Evolutionary conservation across 768 basidiomycete species (phyloP).

Genomic region (Agrocybe pediades): DNA sequence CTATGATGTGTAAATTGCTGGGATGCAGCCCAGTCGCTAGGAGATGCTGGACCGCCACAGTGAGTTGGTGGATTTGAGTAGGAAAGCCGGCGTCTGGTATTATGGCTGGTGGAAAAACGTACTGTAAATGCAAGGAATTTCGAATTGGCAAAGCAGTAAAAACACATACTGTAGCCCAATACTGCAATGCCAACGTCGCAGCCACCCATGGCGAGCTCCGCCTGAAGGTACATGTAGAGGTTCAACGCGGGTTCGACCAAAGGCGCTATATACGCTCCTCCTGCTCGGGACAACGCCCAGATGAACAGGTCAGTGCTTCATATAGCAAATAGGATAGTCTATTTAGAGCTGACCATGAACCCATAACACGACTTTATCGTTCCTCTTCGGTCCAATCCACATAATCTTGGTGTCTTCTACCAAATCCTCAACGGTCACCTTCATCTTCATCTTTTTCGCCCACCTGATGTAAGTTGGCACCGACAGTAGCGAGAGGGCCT

Average conservation of each 20-base stretch:
- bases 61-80: slow-evolving; percentile 28
- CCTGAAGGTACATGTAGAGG: slow-evolving; percentile 17
- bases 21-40: slow-evolving; percentile 27
- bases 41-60: slow-evolving; percentile 29
- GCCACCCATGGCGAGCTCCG: neutral
- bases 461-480: slow-evolving; percentile 17
- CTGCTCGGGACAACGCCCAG: neutral
- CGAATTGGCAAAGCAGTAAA: neutral
- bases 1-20: slow-evolving; percentile 28
- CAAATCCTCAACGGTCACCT: slow-evolving; percentile 20
- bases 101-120: slow-evolving; percentile 16
- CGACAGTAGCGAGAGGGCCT: slow-evolving; percentile 1
- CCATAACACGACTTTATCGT: slow-evolving; percentile 26
- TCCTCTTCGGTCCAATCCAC: slow-evolving; percentile 29
- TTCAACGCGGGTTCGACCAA: neutral
- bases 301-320: no score
- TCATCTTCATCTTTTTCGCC: slow-evolving; percentile 12
- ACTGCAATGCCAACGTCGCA: slow-evolving; percentile 8
- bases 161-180: slow-evolving; percentile 7
- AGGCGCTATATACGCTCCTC: slow-evolving; percentile 15
- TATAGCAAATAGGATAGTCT: no score
- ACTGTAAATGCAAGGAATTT: neutral
- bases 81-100: slow-evolving; percentile 31
- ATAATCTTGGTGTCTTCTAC: slow-evolving; percentile 21
- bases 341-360: slow-evolving; percentile 21